A percentile compares a stretch with the other conserved stretches of the same genome.
Evolutionary conservation across 2,329 filamentous ascomycete genomes (phyloP).

Genomic region (Xylaria sp.): DNA sequence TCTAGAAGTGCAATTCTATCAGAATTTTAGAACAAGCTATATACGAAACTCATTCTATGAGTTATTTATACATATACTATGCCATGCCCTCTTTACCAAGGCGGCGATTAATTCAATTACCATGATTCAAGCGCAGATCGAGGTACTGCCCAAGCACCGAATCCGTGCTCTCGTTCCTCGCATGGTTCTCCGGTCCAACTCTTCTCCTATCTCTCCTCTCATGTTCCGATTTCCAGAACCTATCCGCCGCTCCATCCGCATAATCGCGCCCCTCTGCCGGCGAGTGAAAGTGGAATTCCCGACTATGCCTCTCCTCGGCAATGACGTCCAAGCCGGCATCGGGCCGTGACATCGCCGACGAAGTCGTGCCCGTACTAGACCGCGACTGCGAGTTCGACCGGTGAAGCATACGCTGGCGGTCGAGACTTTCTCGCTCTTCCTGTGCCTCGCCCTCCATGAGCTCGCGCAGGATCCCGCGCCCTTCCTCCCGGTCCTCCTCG

Average conservation of each 20-base stretch:
- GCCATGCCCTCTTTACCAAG: background rate
- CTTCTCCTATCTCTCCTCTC: conserved; percentile 12
- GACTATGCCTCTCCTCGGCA: conserved; percentile 39
- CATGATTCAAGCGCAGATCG: conserved; percentile 42
- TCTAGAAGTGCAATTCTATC: background rate
- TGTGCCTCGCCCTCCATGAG: conserved; percentile 44
- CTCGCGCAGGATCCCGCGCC: conserved; percentile 42
- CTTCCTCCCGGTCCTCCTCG: conserved; percentile 45
- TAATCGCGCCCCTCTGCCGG: conserved; percentile 13
- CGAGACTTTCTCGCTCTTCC: conserved; percentile 34
- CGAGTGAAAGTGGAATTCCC: conserved; percentile 27
- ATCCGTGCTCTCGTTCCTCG: conserved; percentile 44
- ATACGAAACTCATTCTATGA: conserved; percentile 33
- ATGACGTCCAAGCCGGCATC: conserved; percentile 38
- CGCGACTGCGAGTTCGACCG: conserved; percentile 29
- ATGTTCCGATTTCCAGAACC: conserved; percentile 23
- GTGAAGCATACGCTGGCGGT: conserved; percentile 32
- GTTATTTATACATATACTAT: background rate
- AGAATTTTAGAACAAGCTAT: conserved; percentile 45
- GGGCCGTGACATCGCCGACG: conserved; percentile 24
- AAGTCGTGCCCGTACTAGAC: conserved; percentile 25
- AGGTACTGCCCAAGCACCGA: conserved; percentile 46
- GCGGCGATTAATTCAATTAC: conserved; percentile 11
- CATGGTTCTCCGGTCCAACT: conserved; percentile 32
- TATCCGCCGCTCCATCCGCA: conserved; percentile 2